Base-by-base conservation (phyloP, 2,329 filamentous ascomycete species). In the Aaosphaeria pasadenensis region DNA sequence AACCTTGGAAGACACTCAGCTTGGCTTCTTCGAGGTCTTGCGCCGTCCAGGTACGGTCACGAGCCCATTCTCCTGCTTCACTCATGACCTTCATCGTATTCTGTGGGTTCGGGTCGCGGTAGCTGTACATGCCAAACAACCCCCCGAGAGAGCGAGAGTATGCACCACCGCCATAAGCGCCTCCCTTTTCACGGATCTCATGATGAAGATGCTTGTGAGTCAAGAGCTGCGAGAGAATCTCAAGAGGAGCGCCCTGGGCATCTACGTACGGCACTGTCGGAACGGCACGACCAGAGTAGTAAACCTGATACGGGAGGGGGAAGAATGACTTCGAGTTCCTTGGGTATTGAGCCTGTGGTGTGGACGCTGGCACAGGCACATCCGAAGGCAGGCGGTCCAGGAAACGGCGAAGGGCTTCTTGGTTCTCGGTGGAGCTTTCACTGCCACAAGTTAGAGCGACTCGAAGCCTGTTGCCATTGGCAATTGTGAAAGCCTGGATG, bases 191-290 rank as follows among this genome's bases (percentile, higher is more conserved):
- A 47, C 94, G 88, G 56, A 99, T 96, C 71, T 97, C 94, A 58
- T 95, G 92, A 67, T 99, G 94, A 30, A 99, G 79, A 65, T 96
- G 89, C 71, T 96, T 96, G 74, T 99, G 92, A 0, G 92, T 97
- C 31, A 99, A 81, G 13, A 99, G 83, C 67, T 96, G 90, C 9
- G 91, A 85, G 24, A 99, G 83, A 38, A 97, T 87, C 60, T 92
- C 90, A 11, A 97, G 83, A 0, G 91, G 82, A 1, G 94, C 89
- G 38, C 88, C 85, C 45, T 87, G 80, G 0, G 84, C 70, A 39
- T 88, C 83, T 4, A 84, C 86, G 71, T 96, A 99, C 0, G 91
- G 88, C 0, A 88, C 87, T 0, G 92, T 95, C 5, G 88, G 85
- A 11, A 96, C 73, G 13, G 90, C 87, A 40, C 94, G 79, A 11